Percentiles rank a stretch among this genome's conserved stretches.
phyloP scores from a whole-genome alignment of 164 flowering plant genomes.

The Magnolia changhungtana region DNA sequence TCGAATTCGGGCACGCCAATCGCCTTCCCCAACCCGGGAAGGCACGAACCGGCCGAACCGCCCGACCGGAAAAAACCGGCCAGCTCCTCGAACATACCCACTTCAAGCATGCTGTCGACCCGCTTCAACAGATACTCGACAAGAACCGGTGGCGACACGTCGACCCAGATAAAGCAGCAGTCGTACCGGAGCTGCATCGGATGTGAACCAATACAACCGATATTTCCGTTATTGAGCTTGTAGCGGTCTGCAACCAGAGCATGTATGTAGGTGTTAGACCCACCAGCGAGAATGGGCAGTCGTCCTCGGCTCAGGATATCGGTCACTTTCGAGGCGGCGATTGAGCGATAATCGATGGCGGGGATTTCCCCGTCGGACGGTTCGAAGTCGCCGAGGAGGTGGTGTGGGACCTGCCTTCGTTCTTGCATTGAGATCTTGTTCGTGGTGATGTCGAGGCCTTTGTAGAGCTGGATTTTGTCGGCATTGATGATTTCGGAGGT shows the following conservation, averaged over 20 bases:
- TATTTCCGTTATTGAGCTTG: constrained; percentile 25
- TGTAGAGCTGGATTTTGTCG: constrained; percentile 82
- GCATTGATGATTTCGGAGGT: constrained; percentile 67
- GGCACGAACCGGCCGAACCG: constrained; percentile 5
- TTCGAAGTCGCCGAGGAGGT: constrained; percentile 59
- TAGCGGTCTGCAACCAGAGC: constrained; percentile 45
- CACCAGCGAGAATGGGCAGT: constrained; percentile 76
- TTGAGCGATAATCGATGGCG: constrained; percentile 45
- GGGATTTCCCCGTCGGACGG: constrained; percentile 39
- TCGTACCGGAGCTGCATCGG: constrained; percentile 43
- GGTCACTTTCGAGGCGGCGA: constrained; percentile 30
- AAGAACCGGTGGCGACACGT: constrained; percentile 45
- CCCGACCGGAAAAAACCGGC: constrained; percentile 41
- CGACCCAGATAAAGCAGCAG: constrained; percentile 87
- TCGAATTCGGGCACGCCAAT: constrained; percentile 93
- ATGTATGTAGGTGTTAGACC: constrained; percentile 83
- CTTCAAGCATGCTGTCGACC: constrained; percentile 83
- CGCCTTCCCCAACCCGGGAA: constrained; percentile 51
- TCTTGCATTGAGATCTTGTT: constrained; percentile 59
- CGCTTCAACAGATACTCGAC: constrained; percentile 44
- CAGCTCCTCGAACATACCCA: constrained; percentile 81
- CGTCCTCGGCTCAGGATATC: constrained; percentile 33
- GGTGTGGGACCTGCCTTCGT: constrained; percentile 62
- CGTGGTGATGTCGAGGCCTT: constrained; percentile 73
- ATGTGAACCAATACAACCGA: neutral